phyloP scores from a whole-genome alignment of 495 filamentous ascomycete genomes.

The Xylaria acuta region DNA sequence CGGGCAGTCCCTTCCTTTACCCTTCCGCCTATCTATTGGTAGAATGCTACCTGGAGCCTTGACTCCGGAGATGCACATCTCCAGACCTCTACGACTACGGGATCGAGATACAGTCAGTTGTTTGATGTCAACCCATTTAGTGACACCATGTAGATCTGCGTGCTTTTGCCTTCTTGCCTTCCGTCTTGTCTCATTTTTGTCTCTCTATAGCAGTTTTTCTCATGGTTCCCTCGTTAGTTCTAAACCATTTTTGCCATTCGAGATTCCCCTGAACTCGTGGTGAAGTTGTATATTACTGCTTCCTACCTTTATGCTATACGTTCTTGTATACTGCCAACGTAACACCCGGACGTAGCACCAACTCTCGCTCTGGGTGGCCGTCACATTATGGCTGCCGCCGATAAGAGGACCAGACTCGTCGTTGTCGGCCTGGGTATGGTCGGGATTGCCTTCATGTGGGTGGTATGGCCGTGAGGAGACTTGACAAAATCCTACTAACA shows the following conservation, averaged over 20 bases:
- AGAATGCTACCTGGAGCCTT: not conserved
- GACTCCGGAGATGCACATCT: constrained; percentile 26
- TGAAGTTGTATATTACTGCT: constrained; percentile 2
- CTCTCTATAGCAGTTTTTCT: not conserved
- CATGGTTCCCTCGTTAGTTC: not conserved
- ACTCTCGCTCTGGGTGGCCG: not conserved
- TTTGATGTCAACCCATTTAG: constrained; percentile 1
- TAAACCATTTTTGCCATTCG: not conserved
- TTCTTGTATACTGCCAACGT: not conserved
- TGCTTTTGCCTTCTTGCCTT: not conserved
- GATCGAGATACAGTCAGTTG: not conserved
- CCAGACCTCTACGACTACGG: constrained; percentile 7
- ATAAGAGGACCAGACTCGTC: constrained; percentile 71
- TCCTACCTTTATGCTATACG: not conserved
- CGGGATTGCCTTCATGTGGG: constrained; percentile 90
- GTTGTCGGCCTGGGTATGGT: constrained; percentile 96
- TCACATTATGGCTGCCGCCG: constrained; percentile 40
- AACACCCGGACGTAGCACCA: constrained; percentile 6
- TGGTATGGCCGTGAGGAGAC: not conserved
- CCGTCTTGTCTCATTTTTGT: not conserved
- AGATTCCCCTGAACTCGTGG: not conserved
- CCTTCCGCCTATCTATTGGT: not conserved
- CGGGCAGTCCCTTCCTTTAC: not conserved
- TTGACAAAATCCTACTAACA: not conserved
- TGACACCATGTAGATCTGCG: constrained; percentile 16